Conservation (phyloP, 2,329 filamentous ascomycete genomes). For the Ceratocystis alfenasii region DNA sequence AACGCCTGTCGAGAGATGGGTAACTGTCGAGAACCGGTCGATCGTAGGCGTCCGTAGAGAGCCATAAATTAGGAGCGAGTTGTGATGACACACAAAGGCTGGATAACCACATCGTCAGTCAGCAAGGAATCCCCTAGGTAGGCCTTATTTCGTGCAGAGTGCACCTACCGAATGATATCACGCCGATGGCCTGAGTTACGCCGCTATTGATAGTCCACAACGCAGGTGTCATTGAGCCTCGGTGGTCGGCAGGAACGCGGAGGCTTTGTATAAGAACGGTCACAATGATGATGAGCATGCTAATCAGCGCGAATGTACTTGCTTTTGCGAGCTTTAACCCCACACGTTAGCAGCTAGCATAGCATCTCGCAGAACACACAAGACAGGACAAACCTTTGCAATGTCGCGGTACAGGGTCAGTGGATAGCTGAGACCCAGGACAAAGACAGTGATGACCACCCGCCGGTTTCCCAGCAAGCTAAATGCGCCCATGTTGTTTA, state of each 20-base stretch:
- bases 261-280: conserved; percentile 79
- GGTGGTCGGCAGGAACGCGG: conserved; percentile 56
- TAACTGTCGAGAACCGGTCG: conserved; percentile 85
- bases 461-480: conserved; percentile 71
- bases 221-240: conserved; percentile 58
- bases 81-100: conserved; percentile 72
- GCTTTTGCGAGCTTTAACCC: conserved; percentile 72
- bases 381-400: conserved; percentile 57
- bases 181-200: conserved; percentile 89
- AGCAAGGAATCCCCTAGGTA: neutral
- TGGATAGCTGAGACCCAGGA: conserved; percentile 76
- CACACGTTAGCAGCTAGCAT: conserved; percentile 12
- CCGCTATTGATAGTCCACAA: conserved; percentile 71
- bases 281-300: conserved; percentile 81
- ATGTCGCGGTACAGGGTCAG: conserved; percentile 92
- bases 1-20: conserved; percentile 81
- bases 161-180: conserved; percentile 82
- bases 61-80: conserved; percentile 93
- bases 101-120: neutral
- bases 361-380: neutral
- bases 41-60: conserved; percentile 88
- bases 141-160: too few relatives aligned
- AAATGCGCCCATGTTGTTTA: conserved; percentile 61
- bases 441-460: conserved; percentile 78
- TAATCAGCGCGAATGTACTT: conserved; percentile 80